Percentiles rank a stretch among this genome's conserved stretches.
Conservation (phyloP, 2,329 filamentous ascomycete species). For the Cyanodermella asteris region DNA sequence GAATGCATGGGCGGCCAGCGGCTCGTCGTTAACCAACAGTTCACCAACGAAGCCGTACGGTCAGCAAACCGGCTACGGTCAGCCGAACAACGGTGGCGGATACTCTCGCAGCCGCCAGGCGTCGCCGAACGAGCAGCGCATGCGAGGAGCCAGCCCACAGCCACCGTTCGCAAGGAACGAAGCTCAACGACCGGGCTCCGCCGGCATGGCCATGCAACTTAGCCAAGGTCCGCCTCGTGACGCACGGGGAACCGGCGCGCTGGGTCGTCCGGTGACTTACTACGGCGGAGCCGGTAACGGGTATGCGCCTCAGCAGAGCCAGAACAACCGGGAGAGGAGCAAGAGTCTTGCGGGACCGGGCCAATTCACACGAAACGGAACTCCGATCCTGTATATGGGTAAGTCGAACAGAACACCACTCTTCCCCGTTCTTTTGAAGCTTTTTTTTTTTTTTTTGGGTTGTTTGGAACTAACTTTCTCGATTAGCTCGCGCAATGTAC, state of each 20-base stretch:
- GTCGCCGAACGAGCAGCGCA: slow-evolving; percentile 20
- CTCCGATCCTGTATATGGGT: slow-evolving; percentile 85
- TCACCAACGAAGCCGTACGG: no score
- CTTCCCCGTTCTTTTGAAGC: neutral
- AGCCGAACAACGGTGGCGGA: no score
- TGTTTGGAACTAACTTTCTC: slow-evolving; percentile 4
- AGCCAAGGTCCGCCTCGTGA: slow-evolving; percentile 39
- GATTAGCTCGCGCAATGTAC: slow-evolving; percentile 70
- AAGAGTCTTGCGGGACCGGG: slow-evolving; percentile 63
- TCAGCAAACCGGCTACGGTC: no score
- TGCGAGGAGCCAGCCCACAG: no score
- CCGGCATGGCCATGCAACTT: slow-evolving; percentile 47
- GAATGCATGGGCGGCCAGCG: no score
- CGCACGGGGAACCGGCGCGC: slow-evolving; percentile 35
- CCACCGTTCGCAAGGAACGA: slow-evolving; percentile 28
- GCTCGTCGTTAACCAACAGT: no score
- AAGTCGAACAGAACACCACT: no score
- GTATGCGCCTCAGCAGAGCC: slow-evolving; percentile 9
- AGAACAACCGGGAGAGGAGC: slow-evolving; percentile 29
- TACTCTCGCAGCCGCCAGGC: slow-evolving; percentile 18
- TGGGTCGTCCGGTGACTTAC: slow-evolving; percentile 25
- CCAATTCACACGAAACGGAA: slow-evolving; percentile 67
- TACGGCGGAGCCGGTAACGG: slow-evolving; percentile 23
- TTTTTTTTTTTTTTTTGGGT: slow-evolving; percentile 3
- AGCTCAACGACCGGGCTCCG: slow-evolving; percentile 27